A percentile compares a stretch with the other conserved stretches of the same genome.
Evolutionary conservation across 2,329 filamentous ascomycete genomes (phyloP).

Genomic region (Colletotrichum tropicicola): DNA sequence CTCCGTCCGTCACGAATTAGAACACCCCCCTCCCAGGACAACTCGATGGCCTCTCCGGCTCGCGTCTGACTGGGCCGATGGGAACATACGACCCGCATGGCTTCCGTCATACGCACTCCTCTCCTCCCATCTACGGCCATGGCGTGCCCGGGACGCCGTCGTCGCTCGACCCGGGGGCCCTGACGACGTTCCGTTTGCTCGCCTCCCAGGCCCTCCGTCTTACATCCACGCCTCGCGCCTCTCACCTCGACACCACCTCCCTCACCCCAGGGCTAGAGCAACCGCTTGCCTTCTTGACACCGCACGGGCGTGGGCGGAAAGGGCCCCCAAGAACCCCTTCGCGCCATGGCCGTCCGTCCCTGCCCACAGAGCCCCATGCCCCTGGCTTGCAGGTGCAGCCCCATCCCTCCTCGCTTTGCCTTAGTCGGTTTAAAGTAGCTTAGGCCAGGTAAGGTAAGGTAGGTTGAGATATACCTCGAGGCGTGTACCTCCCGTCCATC

Average conservation of each 20-base stretch:
- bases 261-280: slow-evolving; percentile 11
- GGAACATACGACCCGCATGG: slow-evolving; percentile 18
- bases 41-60: not conserved
- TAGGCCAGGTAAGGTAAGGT: no score
- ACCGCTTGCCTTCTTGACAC: slow-evolving; percentile 21
- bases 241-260: slow-evolving; percentile 5
- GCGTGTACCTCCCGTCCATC: not conserved
- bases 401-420: slow-evolving; percentile 5
- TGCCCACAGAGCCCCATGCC: slow-evolving; percentile 32
- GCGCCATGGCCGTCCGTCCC: slow-evolving; percentile 12
- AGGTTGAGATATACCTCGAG: not conserved
- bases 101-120: slow-evolving; percentile 18
- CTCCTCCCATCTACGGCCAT: slow-evolving; percentile 11
- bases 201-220: not conserved
- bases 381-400: slow-evolving; percentile 24
- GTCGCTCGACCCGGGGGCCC: slow-evolving; percentile 16
- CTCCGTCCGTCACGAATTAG: slow-evolving; percentile 16
- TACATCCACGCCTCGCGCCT: slow-evolving; percentile 24
- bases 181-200: slow-evolving; percentile 14
- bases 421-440: no score
- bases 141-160: slow-evolving; percentile 13
- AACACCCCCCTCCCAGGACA: not conserved
- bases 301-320: slow-evolving; percentile 24
- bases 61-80: slow-evolving; percentile 17
- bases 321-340: slow-evolving; percentile 5